Percentiles rank a stretch among this genome's conserved stretches.
Conservation (phyloP, 371 early-diverging fungal genomes). For the Massospora cicadina region DNA sequence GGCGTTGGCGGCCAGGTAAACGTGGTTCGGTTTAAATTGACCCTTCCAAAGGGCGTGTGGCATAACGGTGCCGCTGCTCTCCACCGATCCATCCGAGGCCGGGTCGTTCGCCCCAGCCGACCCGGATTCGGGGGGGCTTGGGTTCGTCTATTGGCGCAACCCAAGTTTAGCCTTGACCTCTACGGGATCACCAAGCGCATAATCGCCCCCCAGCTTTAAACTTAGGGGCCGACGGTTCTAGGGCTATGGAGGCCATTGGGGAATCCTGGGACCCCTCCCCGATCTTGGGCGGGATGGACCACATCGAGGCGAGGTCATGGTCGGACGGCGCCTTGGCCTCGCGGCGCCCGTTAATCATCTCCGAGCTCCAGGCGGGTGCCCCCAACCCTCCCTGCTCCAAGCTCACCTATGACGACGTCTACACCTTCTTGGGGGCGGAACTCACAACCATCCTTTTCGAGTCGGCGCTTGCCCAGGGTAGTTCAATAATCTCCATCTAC, state of each 20-base stretch:
- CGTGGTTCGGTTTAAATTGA: not conserved
- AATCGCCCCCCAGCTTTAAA: slow-evolving; percentile 21
- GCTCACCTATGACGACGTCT: slow-evolving; percentile 49
- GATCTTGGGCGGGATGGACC: slow-evolving; percentile 35
- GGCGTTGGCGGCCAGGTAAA: slow-evolving; percentile 36
- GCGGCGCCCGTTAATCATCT: slow-evolving; percentile 51
- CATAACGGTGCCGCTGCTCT: slow-evolving; percentile 62
- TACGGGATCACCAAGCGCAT: slow-evolving; percentile 70
- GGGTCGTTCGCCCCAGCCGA: slow-evolving; percentile 34
- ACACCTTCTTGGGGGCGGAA: slow-evolving; percentile 46
- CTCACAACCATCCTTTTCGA: slow-evolving; percentile 47
- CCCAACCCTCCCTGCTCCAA: slow-evolving; percentile 49
- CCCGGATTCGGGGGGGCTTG: slow-evolving; percentile 14
- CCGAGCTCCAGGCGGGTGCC: slow-evolving; percentile 72
- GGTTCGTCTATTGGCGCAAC: slow-evolving; percentile 16
- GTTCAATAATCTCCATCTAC: slow-evolving; percentile 43
- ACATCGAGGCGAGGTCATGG: slow-evolving; percentile 46
- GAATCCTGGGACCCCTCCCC: slow-evolving; percentile 41
- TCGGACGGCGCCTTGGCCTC: slow-evolving; percentile 50
- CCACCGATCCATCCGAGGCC: slow-evolving; percentile 62
- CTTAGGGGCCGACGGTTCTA: not conserved
- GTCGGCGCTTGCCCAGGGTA: slow-evolving; percentile 45
- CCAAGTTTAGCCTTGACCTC: slow-evolving; percentile 50
- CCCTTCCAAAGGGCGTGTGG: slow-evolving; percentile 31
- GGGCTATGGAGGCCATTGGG: slow-evolving; percentile 23